phyloP scores from a whole-genome alignment of 148 eudicot species.

The Cornus kousa region DNA sequence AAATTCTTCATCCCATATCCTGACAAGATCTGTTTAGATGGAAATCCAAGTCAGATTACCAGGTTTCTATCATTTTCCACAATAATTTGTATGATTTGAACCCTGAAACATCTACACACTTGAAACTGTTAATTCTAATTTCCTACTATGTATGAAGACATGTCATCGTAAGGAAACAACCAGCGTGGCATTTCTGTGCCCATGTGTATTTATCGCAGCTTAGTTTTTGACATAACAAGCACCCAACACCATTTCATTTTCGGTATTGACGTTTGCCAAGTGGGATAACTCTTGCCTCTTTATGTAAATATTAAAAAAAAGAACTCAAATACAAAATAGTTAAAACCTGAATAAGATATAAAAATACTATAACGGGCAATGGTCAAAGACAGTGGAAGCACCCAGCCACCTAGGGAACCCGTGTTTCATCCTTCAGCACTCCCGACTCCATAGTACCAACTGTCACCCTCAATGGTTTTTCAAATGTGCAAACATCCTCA shows the following conservation, averaged over 20 bases:
- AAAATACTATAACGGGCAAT: background rate
- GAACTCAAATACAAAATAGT: background rate
- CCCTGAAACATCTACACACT: background rate
- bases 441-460: background rate
- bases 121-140: background rate
- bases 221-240: too few relatives aligned
- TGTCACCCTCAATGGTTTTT: background rate
- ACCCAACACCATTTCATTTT: background rate
- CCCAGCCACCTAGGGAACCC: background rate
- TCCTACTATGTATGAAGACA: too few relatives aligned
- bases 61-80: background rate
- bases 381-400: background rate
- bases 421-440: background rate
- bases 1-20: constrained; percentile 73
- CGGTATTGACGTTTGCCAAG: background rate
- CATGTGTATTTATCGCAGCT: background rate
- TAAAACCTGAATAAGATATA: background rate
- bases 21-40: constrained; percentile 48
- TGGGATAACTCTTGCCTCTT: background rate
- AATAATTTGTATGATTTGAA: background rate
- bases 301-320: too few relatives aligned
- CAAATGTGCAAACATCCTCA: background rate
- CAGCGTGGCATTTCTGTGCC: too few relatives aligned
- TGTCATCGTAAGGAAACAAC: too few relatives aligned
- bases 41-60: constrained; percentile 8